Evolutionary conservation across 2,329 filamentous ascomycete species (phyloP).

Genomic region (Aspergillus pseudonomiae): DNA sequence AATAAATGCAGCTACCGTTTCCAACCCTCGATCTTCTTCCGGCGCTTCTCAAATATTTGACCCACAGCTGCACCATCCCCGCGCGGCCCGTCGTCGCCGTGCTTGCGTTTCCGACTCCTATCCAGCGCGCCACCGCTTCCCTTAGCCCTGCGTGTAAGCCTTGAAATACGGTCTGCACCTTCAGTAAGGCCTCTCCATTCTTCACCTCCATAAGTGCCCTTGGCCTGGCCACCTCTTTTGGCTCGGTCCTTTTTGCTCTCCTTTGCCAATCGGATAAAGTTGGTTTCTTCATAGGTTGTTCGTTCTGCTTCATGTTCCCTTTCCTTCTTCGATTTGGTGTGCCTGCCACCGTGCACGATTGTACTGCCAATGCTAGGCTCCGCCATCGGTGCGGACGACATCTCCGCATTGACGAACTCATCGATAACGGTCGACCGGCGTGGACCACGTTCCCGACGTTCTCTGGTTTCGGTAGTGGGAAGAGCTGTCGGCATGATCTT

Average conservation of each 20-base stretch:
- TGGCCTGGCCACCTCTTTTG: conserved; percentile 56
- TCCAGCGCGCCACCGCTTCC: conserved; percentile 65
- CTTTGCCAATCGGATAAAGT: conserved; percentile 84
- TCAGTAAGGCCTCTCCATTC: conserved; percentile 87
- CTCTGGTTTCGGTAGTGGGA: conserved; percentile 64
- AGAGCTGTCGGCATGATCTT: conserved; percentile 85
- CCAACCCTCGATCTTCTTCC: conserved; percentile 49
- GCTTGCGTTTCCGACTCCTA: conserved; percentile 80
- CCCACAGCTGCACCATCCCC: conserved; percentile 69
- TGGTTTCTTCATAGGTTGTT: conserved; percentile 84
- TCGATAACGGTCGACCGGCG: conserved; percentile 83
- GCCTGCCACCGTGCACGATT: conserved; percentile 76
- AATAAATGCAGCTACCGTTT: conserved; percentile 32
- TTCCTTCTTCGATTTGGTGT: conserved; percentile 75
- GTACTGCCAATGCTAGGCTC: conserved; percentile 92
- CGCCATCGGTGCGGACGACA: conserved; percentile 78
- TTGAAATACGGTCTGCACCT: conserved; percentile 82
- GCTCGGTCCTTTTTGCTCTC: conserved; percentile 83
- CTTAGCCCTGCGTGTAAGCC: conserved; percentile 72
- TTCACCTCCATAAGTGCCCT: conserved; percentile 79
- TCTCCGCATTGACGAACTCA: conserved; percentile 84
- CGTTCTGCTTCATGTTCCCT: conserved; percentile 77
- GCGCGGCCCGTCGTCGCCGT: conserved; percentile 71
- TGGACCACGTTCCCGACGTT: conserved; percentile 63
- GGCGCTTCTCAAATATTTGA: conserved; percentile 55